These are phyloP conservation scores for Glebionis coronaria DNA, from an alignment of 129 eudicot species.

Conservation along the genomic window DNA sequence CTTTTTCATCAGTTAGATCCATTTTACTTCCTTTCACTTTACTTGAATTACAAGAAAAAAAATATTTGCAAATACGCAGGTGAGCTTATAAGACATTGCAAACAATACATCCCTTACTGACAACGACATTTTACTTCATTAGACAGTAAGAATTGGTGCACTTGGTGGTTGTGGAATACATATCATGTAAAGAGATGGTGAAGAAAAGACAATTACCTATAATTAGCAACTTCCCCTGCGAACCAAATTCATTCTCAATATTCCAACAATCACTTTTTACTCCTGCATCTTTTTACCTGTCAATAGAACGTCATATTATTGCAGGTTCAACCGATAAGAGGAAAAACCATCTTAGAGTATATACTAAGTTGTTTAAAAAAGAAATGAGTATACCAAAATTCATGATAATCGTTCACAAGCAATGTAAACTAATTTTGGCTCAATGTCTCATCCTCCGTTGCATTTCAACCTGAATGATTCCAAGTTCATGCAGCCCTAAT, in stretches of 20 bases:
- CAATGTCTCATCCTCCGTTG: conserved; percentile 1
- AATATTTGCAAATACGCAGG: background rate
- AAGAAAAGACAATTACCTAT: conserved; percentile 10
- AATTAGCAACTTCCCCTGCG: conserved; percentile 2
- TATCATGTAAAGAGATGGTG: background rate
- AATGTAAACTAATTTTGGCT: conserved; percentile 11
- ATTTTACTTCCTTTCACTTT: background rate
- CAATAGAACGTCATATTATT: background rate
- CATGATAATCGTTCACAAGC: background rate
- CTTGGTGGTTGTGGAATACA: too few species aligned
- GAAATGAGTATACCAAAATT: background rate
- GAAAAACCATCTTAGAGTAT: background rate
- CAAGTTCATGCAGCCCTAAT: conserved; percentile 5
- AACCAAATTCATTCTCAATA: background rate
- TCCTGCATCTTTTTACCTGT: background rate
- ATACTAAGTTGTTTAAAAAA: background rate
- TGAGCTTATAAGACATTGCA: too few species aligned
- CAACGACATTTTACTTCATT: too few species aligned
- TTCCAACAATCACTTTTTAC: background rate
- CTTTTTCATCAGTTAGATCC: background rate
- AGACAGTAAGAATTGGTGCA: too few species aligned
- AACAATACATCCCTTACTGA: too few species aligned
- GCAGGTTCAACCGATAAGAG: background rate
- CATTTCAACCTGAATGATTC: conserved; percentile 16
- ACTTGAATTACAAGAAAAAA: background rate